Base-by-base conservation (phyloP, 78 protist species). In the Dictyostelium firmibasis region DNA sequence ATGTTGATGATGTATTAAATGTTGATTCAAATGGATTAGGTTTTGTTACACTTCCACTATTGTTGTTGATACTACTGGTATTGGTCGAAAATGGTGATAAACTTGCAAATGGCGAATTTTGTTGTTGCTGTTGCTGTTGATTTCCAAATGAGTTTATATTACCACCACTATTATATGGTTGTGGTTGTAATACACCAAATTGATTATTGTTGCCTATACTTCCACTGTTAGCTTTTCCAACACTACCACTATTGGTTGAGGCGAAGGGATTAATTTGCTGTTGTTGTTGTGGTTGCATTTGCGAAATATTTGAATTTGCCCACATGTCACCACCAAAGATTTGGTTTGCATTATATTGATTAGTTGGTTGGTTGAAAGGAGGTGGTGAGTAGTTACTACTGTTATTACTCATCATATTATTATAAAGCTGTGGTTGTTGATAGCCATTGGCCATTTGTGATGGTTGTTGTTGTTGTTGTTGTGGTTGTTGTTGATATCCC, bases 11-110 rank as follows among this genome's bases (percentile, higher is more conserved):
- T 25, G 38, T 69, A 67, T 78, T 78, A 43, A 79, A 88, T 18
- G 93, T 62, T 8, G 85, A 35, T 60, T 77, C 93, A 53, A 88
- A 88, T 62, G 93, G 93, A 44, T 88, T 88, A 5, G 53, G 27
- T 64, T 74, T 86, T 18, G 69, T 70, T 25, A 70, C 81, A 43
- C 82, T 86, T 35, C 76, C 92, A 60, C 92, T 74, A 25, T 35
- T 84, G 6, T 10, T 16, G 67, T 35, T 60, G 20, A 13, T 27
- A 25, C 10, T 41, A 6, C 5, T 67, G 25, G 31, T 41, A 67
- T 67, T 88, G 7, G 70, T 41, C n/a, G 79, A 41, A 64, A 79
- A 88, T 88, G 86, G 86, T 64, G 93, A 88, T 36, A 86, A 57
- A 9, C 64, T 35, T 35, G 93, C 85, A 67, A 88, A 88, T 64